phyloP scores from a whole-genome alignment of 768 basidiomycete genomes.

The Lactifluus rugatus region DNA sequence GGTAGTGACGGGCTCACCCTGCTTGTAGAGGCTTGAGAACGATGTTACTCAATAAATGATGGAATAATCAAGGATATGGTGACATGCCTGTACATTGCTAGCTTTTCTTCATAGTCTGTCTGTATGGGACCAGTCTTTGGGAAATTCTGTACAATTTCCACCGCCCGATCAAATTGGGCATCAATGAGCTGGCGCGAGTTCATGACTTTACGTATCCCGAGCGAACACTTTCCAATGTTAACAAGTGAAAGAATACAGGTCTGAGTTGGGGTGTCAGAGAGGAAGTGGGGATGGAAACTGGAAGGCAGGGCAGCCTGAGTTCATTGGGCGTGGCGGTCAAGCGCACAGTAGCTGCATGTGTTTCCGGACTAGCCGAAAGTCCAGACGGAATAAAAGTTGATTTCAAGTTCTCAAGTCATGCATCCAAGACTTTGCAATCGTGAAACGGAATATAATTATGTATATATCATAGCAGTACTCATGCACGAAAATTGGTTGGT shows the following conservation, averaged over 20 bases:
- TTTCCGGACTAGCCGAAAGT: neutral
- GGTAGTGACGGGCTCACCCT: slow-evolving; percentile 45
- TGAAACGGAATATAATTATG: too few species aligned
- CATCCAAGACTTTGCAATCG: too few species aligned
- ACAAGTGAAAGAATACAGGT: neutral
- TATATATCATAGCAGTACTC: neutral
- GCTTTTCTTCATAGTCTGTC: slow-evolving; percentile 91
- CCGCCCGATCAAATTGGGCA: slow-evolving; percentile 85
- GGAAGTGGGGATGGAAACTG: neutral
- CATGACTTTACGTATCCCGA: slow-evolving; percentile 30
- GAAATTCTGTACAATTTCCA: slow-evolving; percentile 85
- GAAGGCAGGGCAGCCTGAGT: neutral
- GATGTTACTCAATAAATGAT: neutral
- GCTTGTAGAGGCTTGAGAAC: slow-evolving; percentile 69
- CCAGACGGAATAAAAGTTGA: too few species aligned
- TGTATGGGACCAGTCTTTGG: slow-evolving; percentile 94
- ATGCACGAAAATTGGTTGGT: neutral
- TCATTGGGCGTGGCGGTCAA: neutral
- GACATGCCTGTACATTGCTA: slow-evolving; percentile 80
- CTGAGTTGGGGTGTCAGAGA: neutral
- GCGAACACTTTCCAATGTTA: neutral
- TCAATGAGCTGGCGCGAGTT: slow-evolving; percentile 60
- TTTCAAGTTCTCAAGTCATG: too few species aligned
- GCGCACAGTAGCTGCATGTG: neutral
- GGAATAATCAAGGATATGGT: neutral